Percentiles rank a stretch among this genome's conserved stretches.
These are phyloP conservation scores for Huiozyma sinensis DNA, from an alignment of 805 yeast genomes.

Conservation along the genomic window DNA sequence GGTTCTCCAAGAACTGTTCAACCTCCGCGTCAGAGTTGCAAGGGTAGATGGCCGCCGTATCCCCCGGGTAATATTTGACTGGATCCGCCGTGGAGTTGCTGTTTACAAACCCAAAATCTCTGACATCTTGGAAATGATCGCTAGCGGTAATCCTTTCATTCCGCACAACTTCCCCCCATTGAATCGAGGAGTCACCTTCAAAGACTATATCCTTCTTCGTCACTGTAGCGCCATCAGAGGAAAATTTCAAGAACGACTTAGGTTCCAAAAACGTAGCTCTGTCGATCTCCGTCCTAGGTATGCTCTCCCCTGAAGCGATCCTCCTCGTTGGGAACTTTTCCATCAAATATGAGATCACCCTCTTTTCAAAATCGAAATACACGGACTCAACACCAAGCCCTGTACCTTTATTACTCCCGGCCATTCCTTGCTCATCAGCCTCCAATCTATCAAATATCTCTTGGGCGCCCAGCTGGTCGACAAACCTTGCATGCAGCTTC, in stretches of 20 bases:
- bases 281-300: slow-evolving; percentile 15
- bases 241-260: slow-evolving; percentile 12
- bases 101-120: slow-evolving; percentile 42
- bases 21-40: slow-evolving; percentile 57
- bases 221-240: not conserved
- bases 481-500: slow-evolving; percentile 66
- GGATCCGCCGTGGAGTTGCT: slow-evolving; percentile 13
- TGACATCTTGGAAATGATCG: slow-evolving; percentile 85
- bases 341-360: slow-evolving; percentile 31
- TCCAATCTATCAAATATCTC: slow-evolving; percentile 71
- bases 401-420: slow-evolving; percentile 37
- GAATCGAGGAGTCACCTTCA: slow-evolving; percentile 11
- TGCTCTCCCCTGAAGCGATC: slow-evolving; percentile 7
- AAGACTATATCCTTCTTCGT: slow-evolving; percentile 4
- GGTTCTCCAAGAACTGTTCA: slow-evolving; percentile 50
- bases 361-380: slow-evolving; percentile 62
- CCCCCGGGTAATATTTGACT: slow-evolving; percentile 56
- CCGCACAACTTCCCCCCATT: slow-evolving; percentile 35
- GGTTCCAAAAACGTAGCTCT: slow-evolving; percentile 23
- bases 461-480: slow-evolving; percentile 65
- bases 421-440: slow-evolving; percentile 75
- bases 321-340: slow-evolving; percentile 25
- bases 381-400: slow-evolving; percentile 51
- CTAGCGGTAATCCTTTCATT: slow-evolving; percentile 55
- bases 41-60: slow-evolving; percentile 69